A percentile compares a stretch with the other conserved stretches of the same genome.
Evolutionary conservation across 371 early-diverging fungal genomes (phyloP).

Genomic region (Mortierella sp.): DNA sequence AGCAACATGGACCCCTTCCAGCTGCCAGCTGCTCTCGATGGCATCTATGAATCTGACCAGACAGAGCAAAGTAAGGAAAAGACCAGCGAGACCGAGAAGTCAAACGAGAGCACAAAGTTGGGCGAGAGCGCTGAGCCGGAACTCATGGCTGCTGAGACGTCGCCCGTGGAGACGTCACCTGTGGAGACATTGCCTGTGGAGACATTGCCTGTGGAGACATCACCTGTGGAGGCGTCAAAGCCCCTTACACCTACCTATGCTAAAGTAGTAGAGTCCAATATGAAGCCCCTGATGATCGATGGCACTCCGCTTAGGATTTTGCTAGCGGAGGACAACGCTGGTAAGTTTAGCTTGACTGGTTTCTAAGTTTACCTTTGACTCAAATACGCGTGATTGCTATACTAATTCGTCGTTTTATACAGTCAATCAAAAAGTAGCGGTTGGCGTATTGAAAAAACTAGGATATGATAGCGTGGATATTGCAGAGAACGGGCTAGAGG

Average conservation of each 20-base stretch:
- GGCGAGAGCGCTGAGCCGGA: not conserved
- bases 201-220: not conserved
- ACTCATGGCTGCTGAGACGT: not conserved
- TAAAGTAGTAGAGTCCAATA: slow-evolving; percentile 41
- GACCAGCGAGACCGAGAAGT: not conserved
- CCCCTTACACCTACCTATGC: slow-evolving; percentile 34
- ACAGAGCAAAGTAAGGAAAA: not conserved
- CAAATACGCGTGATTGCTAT: not conserved
- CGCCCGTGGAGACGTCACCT: too few species aligned
- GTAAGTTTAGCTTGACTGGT: slow-evolving; percentile 7
- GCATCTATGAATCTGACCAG: not conserved
- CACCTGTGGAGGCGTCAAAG: slow-evolving; percentile 9
- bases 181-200: not conserved
- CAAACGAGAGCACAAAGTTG: too few species aligned
- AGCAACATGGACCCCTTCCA: slow-evolving; percentile 1
- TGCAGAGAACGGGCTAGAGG: slow-evolving; percentile 70
- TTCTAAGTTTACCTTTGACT: not conserved
- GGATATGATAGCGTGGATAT: slow-evolving; percentile 68
- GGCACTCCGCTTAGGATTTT: slow-evolving; percentile 47
- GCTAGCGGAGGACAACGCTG: slow-evolving; percentile 49
- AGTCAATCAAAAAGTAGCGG: slow-evolving; percentile 72
- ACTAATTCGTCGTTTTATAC: not conserved
- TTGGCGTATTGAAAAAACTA: slow-evolving; percentile 66
- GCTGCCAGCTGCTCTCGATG: not conserved
- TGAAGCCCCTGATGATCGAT: slow-evolving; percentile 35